phyloP scores from a whole-genome alignment of 352 stramenopile species.

The Phytophthora melonis region DNA sequence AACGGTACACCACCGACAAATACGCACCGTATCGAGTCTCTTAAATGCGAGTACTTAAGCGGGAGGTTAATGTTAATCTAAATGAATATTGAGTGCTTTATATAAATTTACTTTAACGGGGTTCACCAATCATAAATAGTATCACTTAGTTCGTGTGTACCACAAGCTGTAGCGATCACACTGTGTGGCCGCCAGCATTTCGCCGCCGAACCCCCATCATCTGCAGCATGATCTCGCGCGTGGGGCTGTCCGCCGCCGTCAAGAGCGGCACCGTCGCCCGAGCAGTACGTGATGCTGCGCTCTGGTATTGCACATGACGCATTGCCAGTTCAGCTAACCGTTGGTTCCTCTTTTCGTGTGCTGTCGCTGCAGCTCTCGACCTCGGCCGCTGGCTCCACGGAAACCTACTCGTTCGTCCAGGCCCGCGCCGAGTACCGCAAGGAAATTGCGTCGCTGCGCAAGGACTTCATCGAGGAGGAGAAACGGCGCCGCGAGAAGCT shows the following conservation, averaged over 20 bases:
- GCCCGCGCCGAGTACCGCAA: slow-evolving; percentile 71
- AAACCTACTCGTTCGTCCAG: slow-evolving; percentile 82
- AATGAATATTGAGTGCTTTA: too few relatives aligned
- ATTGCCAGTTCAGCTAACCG: not conserved
- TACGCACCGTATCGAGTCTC: not conserved
- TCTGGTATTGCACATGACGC: not conserved
- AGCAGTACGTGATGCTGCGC: slow-evolving; percentile 32
- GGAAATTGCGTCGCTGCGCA: slow-evolving; percentile 73
- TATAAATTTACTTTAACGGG: not conserved
- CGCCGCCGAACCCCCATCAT: slow-evolving; percentile 16
- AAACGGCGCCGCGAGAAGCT: slow-evolving; percentile 78
- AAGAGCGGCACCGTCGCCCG: slow-evolving; percentile 41
- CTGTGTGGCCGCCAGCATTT: slow-evolving; percentile 39
- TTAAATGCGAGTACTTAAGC: not conserved
- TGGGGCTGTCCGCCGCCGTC: slow-evolving; percentile 35
- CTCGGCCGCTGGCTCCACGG: slow-evolving; percentile 32
- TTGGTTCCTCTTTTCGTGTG: not conserved
- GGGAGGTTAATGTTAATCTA: not conserved
- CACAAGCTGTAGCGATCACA: not conserved
- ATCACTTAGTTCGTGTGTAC: not conserved
- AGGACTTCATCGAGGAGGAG: slow-evolving; percentile 82
- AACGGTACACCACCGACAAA: not conserved
- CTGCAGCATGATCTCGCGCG: slow-evolving; percentile 43
- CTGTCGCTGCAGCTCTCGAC: slow-evolving; percentile 53
- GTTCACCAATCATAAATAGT: not conserved